phyloP scores from a whole-genome alignment of 176 grass and related monocot genomes.

The Oropetium thomaeum region DNA sequence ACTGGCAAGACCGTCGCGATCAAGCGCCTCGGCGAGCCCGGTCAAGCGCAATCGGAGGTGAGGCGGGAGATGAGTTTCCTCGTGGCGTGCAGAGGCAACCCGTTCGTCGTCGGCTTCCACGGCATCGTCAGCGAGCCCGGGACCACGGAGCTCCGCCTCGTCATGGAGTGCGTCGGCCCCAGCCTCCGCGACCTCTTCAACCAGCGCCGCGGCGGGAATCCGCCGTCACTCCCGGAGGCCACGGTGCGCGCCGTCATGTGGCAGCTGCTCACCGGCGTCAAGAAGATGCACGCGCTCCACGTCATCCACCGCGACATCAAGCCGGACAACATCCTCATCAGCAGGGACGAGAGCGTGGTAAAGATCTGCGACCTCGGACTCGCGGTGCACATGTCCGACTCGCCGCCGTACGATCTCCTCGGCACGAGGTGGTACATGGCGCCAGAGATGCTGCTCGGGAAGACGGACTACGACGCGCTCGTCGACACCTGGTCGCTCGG shows the following conservation, averaged over 20 bases:
- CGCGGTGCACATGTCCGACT: neutral
- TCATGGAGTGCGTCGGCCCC: no score
- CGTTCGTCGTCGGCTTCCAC: no score
- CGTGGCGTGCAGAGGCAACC: no score
- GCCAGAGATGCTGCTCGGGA: slow-evolving; percentile 28
- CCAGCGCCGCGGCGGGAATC: no score
- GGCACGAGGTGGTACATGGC: slow-evolving; percentile 37
- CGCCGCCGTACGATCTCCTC: slow-evolving; percentile 7
- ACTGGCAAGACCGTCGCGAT: no score
- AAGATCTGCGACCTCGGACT: slow-evolving; percentile 49
- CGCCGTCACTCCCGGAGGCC: no score
- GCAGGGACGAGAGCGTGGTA: neutral
- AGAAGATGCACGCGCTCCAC: slow-evolving; percentile 24
- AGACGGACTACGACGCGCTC: slow-evolving; percentile 21
- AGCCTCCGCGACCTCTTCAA: no score
- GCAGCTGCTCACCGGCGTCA: slow-evolving; percentile 29
- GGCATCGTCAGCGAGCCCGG: no score
- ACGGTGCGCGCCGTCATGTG: slow-evolving; percentile 19
- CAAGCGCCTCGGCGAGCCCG: no score
- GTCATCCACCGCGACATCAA: slow-evolving; percentile 93
- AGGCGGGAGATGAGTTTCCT: no score
- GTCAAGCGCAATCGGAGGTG: no score
- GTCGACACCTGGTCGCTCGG: slow-evolving; percentile 43
- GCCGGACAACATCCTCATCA: slow-evolving; percentile 67
- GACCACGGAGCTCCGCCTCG: no score